phyloP scores from a whole-genome alignment of 352 stramenopile species.

The Elongisporangium senticosum region DNA sequence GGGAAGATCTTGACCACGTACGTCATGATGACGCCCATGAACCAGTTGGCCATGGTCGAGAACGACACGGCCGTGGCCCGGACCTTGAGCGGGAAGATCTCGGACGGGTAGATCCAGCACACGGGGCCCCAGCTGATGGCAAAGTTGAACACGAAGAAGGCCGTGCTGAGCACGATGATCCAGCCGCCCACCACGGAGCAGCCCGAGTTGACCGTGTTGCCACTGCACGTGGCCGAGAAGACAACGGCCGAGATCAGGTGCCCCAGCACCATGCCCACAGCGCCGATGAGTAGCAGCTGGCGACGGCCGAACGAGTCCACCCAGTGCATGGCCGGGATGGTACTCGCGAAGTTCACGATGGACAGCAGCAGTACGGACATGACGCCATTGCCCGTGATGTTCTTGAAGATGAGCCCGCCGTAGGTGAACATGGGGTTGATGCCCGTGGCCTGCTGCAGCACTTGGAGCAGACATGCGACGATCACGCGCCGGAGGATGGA shows the following conservation, averaged over 20 bases:
- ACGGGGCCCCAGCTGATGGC: conserved; percentile 37
- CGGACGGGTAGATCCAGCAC: conserved; percentile 46
- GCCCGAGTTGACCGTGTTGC: conserved; percentile 18
- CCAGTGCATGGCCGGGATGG: conserved; percentile 30
- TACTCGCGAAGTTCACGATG: conserved; percentile 26
- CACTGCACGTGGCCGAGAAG: conserved; percentile 27
- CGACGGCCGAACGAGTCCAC: conserved; percentile 34
- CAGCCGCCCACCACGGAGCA: conserved; percentile 23
- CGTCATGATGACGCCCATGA: conserved; percentile 33
- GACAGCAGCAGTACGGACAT: conserved; percentile 14
- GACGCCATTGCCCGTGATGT: conserved; percentile 23
- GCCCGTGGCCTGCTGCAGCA: conserved; percentile 40
- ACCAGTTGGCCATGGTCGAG: conserved; percentile 33
- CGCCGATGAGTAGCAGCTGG: conserved; percentile 29
- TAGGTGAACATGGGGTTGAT: conserved; percentile 47
- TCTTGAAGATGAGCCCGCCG: conserved; percentile 36
- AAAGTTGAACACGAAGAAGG: conserved; percentile 39
- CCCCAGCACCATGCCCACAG: conserved; percentile 34
- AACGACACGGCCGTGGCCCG: conserved; percentile 39
- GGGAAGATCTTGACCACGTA: conserved; percentile 24
- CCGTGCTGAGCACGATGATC: conserved; percentile 28
- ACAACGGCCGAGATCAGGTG: conserved; percentile 29
- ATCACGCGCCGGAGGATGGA: conserved; percentile 25
- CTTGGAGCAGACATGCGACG: conserved; percentile 40
- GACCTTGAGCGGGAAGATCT: conserved; percentile 50